Base-by-base conservation (phyloP, 2,329 filamentous ascomycete genomes). In the Aspergillus ochraceoroseus region DNA sequence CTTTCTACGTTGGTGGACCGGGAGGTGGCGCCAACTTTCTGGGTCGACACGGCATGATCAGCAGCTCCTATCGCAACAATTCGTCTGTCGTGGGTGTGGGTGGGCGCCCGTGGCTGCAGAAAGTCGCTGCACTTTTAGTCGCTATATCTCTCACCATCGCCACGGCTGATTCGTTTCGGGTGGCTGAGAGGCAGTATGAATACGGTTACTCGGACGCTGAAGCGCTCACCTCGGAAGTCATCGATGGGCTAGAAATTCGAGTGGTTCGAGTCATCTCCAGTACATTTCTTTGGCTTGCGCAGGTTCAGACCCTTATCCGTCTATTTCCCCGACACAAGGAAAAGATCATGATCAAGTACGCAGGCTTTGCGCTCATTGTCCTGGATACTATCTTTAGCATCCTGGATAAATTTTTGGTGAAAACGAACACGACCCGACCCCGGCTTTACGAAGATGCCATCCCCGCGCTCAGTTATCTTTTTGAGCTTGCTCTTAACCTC, bases 311-410 rank as follows among this genome's bases (percentile, higher is more conserved):
- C 0, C 69, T 98, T 43, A 96, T 96, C 54, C 84, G 92, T 38
- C 74, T 98, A 1, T 98, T 98, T 54, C 92, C 92, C 5, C 86
- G 92, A 22, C 90, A 96, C 59, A 86, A 94, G 58, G 92, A 98
- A 67, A 96, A 96, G 68, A 82, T 96, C 37, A 86, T 96, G 52
- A 98, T 98, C 68, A 96, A 96, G 69, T 98, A 90, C 90, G 87
- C 90, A 11, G 92, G 90, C 1, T 95, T 96, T 60, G 88, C 85
- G 2, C 77, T 98, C 42, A 95, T 98, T 57, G 79, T 87, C 0
- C 75, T 95, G 44, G 90, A 96, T 61, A 82, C 90, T 29, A 80
- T 89, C 7, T 98, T 98, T 64, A 89, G 85, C 57, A 87, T 85
- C 32, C 76, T 96, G 43, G 94, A 95, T 70, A 92, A 85, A 56